Conservation (phyloP, 2,329 filamentous ascomycete genomes). For the Tolypocladium tropicale region DNA sequence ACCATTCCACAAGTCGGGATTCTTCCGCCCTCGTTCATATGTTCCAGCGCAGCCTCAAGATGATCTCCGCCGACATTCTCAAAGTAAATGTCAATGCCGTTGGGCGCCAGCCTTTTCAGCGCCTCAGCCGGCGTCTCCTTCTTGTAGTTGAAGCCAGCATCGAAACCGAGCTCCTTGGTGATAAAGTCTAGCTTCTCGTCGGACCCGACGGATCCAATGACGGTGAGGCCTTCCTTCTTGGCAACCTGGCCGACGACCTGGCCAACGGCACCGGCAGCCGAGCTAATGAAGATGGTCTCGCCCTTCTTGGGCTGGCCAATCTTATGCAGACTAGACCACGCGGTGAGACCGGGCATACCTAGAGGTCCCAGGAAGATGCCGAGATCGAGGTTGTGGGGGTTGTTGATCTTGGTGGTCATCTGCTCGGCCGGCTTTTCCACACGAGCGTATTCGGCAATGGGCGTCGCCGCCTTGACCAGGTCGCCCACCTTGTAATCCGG, state of each 20-base stretch:
- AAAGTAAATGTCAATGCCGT: conserved; percentile 63
- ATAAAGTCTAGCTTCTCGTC: conserved; percentile 70
- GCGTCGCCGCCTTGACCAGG: conserved; percentile 45
- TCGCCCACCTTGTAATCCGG: conserved; percentile 56
- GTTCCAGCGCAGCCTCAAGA: conserved; percentile 33
- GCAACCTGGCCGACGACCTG: conserved; percentile 76
- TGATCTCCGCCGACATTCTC: conserved; percentile 45
- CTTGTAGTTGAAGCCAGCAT: conserved; percentile 78
- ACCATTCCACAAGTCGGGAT: conserved; percentile 56
- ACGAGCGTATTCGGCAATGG: conserved; percentile 59
- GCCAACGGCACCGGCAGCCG: conserved; percentile 72
- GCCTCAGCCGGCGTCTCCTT: conserved; percentile 62
- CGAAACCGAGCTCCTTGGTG: conserved; percentile 38
- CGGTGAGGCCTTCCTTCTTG: conserved; percentile 67
- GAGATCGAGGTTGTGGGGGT: conserved; percentile 56
- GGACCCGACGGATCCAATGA: conserved; percentile 71
- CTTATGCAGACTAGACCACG: conserved; percentile 58
- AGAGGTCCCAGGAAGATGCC: conserved; percentile 64
- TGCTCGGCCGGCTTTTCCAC: conserved; percentile 34
- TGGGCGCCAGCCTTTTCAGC: conserved; percentile 58
- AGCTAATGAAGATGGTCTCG: conserved; percentile 72
- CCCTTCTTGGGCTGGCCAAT: conserved; percentile 54
- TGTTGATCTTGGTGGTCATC: conserved; percentile 47
- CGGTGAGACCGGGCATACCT: conserved; percentile 51
- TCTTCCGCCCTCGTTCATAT: conserved; percentile 52